Percentiles rank a stretch among this genome's conserved stretches.
phyloP scores from a whole-genome alignment of 305 asterid genomes.

The Ruellia speciosa region DNA sequence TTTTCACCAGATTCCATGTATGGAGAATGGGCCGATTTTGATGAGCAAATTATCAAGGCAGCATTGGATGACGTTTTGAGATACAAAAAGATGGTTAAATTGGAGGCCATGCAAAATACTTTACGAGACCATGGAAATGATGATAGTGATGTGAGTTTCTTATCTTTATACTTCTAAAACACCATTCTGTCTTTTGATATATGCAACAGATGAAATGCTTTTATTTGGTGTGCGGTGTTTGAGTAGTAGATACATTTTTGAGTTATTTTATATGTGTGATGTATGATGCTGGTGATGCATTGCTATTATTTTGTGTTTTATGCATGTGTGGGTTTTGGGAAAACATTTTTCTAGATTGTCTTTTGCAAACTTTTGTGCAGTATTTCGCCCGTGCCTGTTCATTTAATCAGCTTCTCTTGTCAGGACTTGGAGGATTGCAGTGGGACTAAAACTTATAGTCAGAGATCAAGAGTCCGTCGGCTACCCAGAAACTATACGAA shows the following conservation, averaged over 20 bases:
- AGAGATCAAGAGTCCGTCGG: conserved; percentile 40
- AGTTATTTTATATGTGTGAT: conserved; percentile 10
- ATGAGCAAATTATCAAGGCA: conserved; percentile 43
- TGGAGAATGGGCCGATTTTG: conserved; percentile 75
- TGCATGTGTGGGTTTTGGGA: not conserved
- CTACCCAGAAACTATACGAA: conserved; percentile 46
- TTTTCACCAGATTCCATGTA: conserved; percentile 21
- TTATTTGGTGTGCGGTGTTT: conserved; percentile 3
- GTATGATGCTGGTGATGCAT: conserved; percentile 5
- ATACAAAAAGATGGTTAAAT: conserved; percentile 45
- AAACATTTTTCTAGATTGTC: conserved; percentile 9
- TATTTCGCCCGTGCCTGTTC: conserved; percentile 19
- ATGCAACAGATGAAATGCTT: conserved; percentile 12
- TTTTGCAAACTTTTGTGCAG: conserved; percentile 23
- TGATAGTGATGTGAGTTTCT: conserved; percentile 42
- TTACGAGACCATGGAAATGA: conserved; percentile 29
- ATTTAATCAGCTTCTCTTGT: conserved; percentile 26
- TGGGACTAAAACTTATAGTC: conserved; percentile 41
- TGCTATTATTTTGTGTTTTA: not conserved
- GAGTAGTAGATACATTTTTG: not conserved
- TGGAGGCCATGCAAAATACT: conserved; percentile 31
- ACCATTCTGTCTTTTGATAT: conserved; percentile 9
- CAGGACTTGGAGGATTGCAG: conserved; percentile 37
- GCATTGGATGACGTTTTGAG: conserved; percentile 61
- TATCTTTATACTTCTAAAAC: conserved; percentile 11